Base-by-base conservation (phyloP, 1,284 basidiomycete genomes). In the Anthracocystis setariae region DNA sequence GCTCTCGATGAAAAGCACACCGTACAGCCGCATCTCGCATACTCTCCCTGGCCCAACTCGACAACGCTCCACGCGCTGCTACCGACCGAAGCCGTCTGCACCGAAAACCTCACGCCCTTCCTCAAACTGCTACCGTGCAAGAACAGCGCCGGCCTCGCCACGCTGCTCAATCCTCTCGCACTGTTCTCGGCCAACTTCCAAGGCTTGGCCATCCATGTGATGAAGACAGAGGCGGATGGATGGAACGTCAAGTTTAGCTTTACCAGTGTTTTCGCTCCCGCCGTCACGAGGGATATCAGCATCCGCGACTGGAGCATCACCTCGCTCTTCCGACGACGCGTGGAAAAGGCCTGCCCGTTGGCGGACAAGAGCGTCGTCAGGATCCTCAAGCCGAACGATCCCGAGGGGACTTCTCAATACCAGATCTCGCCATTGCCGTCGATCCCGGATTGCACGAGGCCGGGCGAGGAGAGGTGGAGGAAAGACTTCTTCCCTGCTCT, bases 81-180 rank as follows among this genome's bases (percentile, higher is more conserved):
- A 27, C 52, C 79, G 24, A 67, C 60, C 35, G 66, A 77, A 57
- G 47, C 60, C 48, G 59, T 80, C 38, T 98, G 95, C 82, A 98
- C 95, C 2, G 96, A 98, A 81, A 98, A 98, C 82, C 85, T 98
- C 7, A 95, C 94, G 0, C 95, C 96, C 0, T 94, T 98, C 84
- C 87, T 98, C 56, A 93, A 94, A 79, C 89, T 98, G 7, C 85
- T 98, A 2, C 95, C 96, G 0, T 98, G 94, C 86, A 93, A 95
- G 81, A 85, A 87, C n/a, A 25, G 49, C 25, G 92, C 93, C 0
- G 95, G 95, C 10, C 87, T 98, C n/a, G 92, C 92, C 0, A 86
- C 85, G 8, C 86, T 98, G 2, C 86, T 98, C 39, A 92, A 94
- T 76, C 91, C 93, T 0, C 93, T 97, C 73, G 87, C 87, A 5